phyloP scores from a whole-genome alignment of 306 rosid species.

The Cicer judaicum region DNA sequence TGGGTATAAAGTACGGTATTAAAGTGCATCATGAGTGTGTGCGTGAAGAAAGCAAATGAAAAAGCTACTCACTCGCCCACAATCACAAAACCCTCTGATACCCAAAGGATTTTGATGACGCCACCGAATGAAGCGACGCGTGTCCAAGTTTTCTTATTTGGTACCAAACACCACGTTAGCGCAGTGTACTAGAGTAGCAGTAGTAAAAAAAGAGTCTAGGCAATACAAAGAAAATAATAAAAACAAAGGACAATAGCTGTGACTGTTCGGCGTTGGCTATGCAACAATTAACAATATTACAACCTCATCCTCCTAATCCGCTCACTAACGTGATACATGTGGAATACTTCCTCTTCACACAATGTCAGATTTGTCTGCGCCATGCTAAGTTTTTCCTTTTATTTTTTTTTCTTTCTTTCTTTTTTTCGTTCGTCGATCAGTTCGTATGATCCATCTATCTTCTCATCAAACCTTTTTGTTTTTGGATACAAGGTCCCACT shows the following conservation, averaged over 20 bases:
- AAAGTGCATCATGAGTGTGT: slow-evolving; percentile 11
- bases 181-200: not conserved
- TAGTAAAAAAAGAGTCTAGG: not conserved
- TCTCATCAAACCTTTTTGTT: not conserved
- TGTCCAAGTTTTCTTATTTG: not conserved
- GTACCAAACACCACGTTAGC: slow-evolving; percentile 26
- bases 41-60: slow-evolving; percentile 22
- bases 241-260: slow-evolving; percentile 16
- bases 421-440: not conserved
- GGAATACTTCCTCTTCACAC: slow-evolving; percentile 50
- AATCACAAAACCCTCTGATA: not conserved
- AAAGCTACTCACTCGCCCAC: not conserved
- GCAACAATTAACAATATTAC: not conserved
- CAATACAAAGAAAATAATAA: not conserved
- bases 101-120: slow-evolving; percentile 9
- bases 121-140: not conserved
- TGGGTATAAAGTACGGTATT: not conserved
- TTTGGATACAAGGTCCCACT: slow-evolving; percentile 5
- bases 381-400: not conserved
- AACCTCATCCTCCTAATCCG: slow-evolving; percentile 1
- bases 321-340: not conserved
- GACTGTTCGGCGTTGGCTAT: not conserved
- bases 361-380: slow-evolving; percentile 43
- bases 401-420: not conserved
- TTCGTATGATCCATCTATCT: slow-evolving; percentile 6